phyloP scores from a whole-genome alignment of 2,329 filamentous ascomycete species.

The Helotiales sp. region DNA sequence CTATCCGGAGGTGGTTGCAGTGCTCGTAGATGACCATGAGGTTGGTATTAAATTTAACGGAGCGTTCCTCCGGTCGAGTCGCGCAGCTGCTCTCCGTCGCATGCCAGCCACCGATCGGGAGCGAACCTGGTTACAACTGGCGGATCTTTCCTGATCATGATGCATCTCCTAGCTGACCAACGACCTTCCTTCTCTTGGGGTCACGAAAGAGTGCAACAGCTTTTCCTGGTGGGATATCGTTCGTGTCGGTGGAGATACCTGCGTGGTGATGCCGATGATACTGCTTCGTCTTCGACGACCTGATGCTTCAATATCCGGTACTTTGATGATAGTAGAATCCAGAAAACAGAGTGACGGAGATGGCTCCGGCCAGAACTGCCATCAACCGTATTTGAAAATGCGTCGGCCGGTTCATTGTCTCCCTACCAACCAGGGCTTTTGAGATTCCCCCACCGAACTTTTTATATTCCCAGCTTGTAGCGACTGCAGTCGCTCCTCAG shows the following conservation, averaged over 20 bases:
- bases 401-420: background rate
- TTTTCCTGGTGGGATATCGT: too few species aligned
- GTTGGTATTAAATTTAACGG: constrained; percentile 3
- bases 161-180: too few species aligned
- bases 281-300: background rate
- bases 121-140: background rate
- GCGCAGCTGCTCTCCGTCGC: background rate
- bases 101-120: background rate
- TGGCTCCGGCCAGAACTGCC: background rate
- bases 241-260: too few species aligned
- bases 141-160: too few species aligned
- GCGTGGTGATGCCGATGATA: background rate
- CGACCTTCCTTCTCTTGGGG: too few species aligned
- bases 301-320: background rate
- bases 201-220: too few species aligned
- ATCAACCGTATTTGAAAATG: background rate
- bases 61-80: constrained; percentile 7
- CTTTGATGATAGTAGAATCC: background rate
- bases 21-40: background rate
- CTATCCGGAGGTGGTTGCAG: background rate
- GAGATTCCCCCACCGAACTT: too few species aligned
- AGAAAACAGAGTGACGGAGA: constrained; percentile 14
- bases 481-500: too few species aligned
- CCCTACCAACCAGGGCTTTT: background rate
- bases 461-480: too few species aligned